Base-by-base conservation (phyloP, 257 asterid genomes). In the Scutellaria baicalensis region DNA sequence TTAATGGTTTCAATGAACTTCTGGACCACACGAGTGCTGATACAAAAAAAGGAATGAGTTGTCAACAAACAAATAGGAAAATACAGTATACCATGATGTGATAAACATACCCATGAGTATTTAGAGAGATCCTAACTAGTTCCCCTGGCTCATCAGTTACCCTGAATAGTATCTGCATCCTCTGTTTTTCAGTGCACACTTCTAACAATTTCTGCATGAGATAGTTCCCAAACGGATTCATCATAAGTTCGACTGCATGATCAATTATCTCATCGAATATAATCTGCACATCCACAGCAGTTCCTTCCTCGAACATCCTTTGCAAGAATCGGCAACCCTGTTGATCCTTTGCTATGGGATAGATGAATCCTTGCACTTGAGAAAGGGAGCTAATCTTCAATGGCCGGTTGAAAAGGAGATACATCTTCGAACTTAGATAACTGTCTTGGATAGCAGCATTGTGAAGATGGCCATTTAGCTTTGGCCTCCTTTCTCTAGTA, bases 21-120 rank as follows among this genome's bases (percentile, higher is more conserved):
- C 72, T 94, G 99, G 21, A 94, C 97, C 77, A 92, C 99, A 44
- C 97, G 89, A 33, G 99, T 94, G 69, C 99, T 94, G 83, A 77
- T 70, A 66, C 68, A 69, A 69, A 54, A 68, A 45, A 33, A 55
- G 1, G 21, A 75, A 69, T 9, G 61, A 31, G 27, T 31, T 8
- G 36, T 36, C 71, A 3, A 36, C 2, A 13, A 62, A 68, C 49
- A 49, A 52, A 33, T 56, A 58, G 9, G 12, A 21, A 44, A 43
- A 23, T 40, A 66, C 57, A 31, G 31, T 6, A 45, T 75, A 18
- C 12, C 67, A 57, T 35, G 68, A 77, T 14, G 12, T 6, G 40
- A 58, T 40, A 20, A 31, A 71, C 76, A 72, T 84, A 95, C 99
- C 99, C 99, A 70, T 89, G 96, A 8, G 93, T 86, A 68, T 95